These are phyloP conservation scores for Amauroascus verrucosus DNA, from an alignment of 2,329 filamentous ascomycete species.

Conservation along the genomic window DNA sequence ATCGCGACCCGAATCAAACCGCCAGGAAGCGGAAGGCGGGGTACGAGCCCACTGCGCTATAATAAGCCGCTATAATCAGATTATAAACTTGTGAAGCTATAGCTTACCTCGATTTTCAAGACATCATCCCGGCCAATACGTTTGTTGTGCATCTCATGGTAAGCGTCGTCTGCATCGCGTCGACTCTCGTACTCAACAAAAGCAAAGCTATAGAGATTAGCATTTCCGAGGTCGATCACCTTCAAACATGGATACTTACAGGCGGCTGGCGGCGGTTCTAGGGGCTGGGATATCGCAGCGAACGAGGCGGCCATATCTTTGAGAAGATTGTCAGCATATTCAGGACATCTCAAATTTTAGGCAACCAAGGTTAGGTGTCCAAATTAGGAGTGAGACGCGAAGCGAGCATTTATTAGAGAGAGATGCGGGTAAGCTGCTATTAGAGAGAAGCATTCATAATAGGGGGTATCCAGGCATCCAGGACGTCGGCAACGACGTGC, in stretches of 20 bases:
- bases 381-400: not conserved
- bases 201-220: constrained; percentile 56
- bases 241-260: constrained; percentile 55
- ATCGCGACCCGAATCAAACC: constrained; percentile 74
- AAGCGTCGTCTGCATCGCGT: constrained; percentile 95
- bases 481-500: constrained; percentile 15
- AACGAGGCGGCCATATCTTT: constrained; percentile 90
- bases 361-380: not conserved
- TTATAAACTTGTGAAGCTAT: not conserved
- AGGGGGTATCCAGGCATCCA: constrained; percentile 9
- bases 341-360: not conserved
- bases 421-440: constrained; percentile 4
- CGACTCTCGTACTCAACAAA: constrained; percentile 99
- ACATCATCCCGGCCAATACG: constrained; percentile 90
- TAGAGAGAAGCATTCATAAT: constrained; percentile 3
- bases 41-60: constrained; percentile 83
- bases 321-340: constrained; percentile 31
- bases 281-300: constrained; percentile 97
- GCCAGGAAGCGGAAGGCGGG: constrained; percentile 94
- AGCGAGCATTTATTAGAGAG: constrained; percentile 1
- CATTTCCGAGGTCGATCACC: not conserved
- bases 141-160: constrained; percentile 99
- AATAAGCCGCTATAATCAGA: not conserved
- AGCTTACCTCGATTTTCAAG: constrained; percentile 86
- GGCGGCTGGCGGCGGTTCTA: constrained; percentile 80